Evolutionary conservation across 306 rosid genomes (phyloP).

Genomic region (Pyrus betulifolia): DNA sequence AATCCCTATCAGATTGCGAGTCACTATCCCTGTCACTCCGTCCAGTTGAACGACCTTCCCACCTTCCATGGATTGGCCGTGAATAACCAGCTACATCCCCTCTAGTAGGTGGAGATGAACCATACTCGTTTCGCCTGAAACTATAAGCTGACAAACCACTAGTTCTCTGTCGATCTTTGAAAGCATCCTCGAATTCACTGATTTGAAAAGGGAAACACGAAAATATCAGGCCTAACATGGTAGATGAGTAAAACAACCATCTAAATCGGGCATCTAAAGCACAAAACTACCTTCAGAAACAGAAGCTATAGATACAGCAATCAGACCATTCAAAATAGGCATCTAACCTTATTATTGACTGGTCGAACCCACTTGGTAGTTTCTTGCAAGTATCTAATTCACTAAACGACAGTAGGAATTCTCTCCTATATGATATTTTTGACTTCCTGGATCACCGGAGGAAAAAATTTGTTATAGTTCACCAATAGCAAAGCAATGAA

Average conservation of each 20-base stretch:
- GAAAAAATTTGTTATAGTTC: constrained; percentile 15
- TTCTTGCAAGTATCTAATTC: constrained; percentile 70
- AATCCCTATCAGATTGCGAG: constrained; percentile 71
- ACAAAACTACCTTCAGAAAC: neutral
- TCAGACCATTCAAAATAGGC: neutral
- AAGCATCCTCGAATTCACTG: constrained; percentile 81
- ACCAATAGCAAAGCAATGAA: constrained; percentile 3
- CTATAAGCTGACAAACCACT: constrained; percentile 51
- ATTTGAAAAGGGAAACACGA: neutral
- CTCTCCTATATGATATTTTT: constrained; percentile 56
- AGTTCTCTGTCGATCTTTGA: constrained; percentile 61
- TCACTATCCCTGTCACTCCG: constrained; percentile 73
- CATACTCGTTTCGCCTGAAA: constrained; percentile 59
- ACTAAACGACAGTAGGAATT: constrained; percentile 68
- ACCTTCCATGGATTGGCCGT: constrained; percentile 67
- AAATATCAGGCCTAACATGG: constrained; percentile 2
- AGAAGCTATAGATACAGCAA: neutral
- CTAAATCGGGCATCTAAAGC: neutral
- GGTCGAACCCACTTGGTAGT: constrained; percentile 75
- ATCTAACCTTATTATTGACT: constrained; percentile 59
- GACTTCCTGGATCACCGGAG: constrained; percentile 44
- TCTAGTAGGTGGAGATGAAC: constrained; percentile 83
- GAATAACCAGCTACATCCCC: constrained; percentile 56
- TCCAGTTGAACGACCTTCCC: constrained; percentile 81
- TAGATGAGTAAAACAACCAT: neutral